A percentile compares a stretch with the other conserved stretches of the same genome.
These are phyloP conservation scores for Hordeum vulgare DNA, from an alignment of 176 grass and related monocot genomes.

Conservation along the genomic window MorexV3_pseudomolecules_assembly NC_058522.1:247167409-247167908, in stretches of 20 bases:
- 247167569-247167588: slow-evolving; percentile 66
- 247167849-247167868: neutral
- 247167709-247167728: neutral
- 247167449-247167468: slow-evolving; percentile 59
- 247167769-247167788: neutral
- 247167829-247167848: neutral
- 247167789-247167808: neutral
- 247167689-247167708: neutral
- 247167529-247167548: slow-evolving; percentile 93
- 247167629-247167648: slow-evolving; percentile 44
- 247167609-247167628: slow-evolving; percentile 68
- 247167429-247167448: slow-evolving; percentile 51
- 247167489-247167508: slow-evolving; percentile 89
- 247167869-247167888: neutral
- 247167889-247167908: neutral
- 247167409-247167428: slow-evolving; percentile 64
- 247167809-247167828: neutral
- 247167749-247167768: neutral
- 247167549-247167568: slow-evolving; percentile 94
- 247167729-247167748: neutral
- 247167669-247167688: neutral
- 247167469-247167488: slow-evolving; percentile 87
- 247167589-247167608: slow-evolving; percentile 68
- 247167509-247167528: slow-evolving; percentile 95
- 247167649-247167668: neutral